phyloP scores from a whole-genome alignment of 2,329 filamentous ascomycete genomes.

The Aureobasidium sp. region DNA sequence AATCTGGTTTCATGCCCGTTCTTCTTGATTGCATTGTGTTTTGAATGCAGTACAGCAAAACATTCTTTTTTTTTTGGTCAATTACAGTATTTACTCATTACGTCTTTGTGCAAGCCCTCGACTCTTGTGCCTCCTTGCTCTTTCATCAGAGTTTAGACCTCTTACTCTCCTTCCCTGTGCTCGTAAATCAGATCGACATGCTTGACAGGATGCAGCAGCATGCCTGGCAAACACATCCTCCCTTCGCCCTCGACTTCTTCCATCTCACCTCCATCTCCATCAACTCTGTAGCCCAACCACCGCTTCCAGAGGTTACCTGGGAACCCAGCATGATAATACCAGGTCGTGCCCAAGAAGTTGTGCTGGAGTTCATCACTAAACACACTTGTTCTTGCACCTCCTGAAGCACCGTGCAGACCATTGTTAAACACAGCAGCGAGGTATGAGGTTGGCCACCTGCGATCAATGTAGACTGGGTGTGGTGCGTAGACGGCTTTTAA shows the following conservation, averaged over 20 bases:
- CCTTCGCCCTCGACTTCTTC: slow-evolving; percentile 38
- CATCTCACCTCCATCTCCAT: slow-evolving; percentile 40
- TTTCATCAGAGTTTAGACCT: too few species aligned
- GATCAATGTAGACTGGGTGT: slow-evolving; percentile 49
- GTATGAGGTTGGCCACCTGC: slow-evolving; percentile 46
- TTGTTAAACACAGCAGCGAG: slow-evolving; percentile 49
- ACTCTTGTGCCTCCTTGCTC: not conserved
- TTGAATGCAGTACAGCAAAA: too few species aligned
- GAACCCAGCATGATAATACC: slow-evolving; percentile 47
- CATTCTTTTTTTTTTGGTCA: not conserved
- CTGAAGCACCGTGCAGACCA: slow-evolving; percentile 42
- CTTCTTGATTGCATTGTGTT: not conserved
- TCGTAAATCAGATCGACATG: slow-evolving; percentile 41
- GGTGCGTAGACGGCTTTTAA: slow-evolving; percentile 65
- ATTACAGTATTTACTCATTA: not conserved
- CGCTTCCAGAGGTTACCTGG: slow-evolving; percentile 47
- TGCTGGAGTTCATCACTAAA: slow-evolving; percentile 45
- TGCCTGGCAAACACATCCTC: slow-evolving; percentile 40
- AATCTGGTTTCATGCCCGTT: too few species aligned
- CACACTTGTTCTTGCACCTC: slow-evolving; percentile 39
- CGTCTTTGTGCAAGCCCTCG: not conserved
- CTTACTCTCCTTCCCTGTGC: slow-evolving; percentile 20
- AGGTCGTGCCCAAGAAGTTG: slow-evolving; percentile 45
- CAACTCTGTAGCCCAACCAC: slow-evolving; percentile 48
- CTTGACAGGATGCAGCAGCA: slow-evolving; percentile 44